Evolutionary conservation across 805 yeast species (phyloP), one percentile per base, ranked within the genome.

Genomic region (Candida nanaspora): DNA sequence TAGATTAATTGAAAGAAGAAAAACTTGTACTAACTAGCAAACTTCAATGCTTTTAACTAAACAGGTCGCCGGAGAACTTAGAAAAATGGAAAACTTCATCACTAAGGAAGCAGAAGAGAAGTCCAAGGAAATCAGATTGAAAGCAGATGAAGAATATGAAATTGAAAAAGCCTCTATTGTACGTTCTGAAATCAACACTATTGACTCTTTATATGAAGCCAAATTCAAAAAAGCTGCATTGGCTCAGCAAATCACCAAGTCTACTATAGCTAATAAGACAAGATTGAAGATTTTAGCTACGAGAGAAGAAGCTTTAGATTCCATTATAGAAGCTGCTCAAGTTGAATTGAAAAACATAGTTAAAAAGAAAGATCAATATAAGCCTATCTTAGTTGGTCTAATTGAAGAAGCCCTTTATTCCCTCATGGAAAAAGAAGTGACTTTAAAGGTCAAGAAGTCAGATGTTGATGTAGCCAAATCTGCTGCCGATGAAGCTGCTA

Each of bases 91-190:
- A 63, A 89, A 94, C 61, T 93, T 93, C 80, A 93, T 93, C 76
- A 86, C 84, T 69, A 93, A 91, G 77, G 99, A 93, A 70, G 99
- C 99, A 31, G 95, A 89, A 57, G 99, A 93, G 66, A 93, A 93
- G 70, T 96, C 98, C 51, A 86, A 86, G 63, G 99, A 93, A 67
- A 88, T 93, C 59, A 81, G 76, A 62, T 73, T 93, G 56, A 94
- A 93, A 72, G 96, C 98, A 34, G 96, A 94, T 62, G 98, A 93
- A 66, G 99, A 93, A 69, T 93, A 91, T 62, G 98, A 93, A 66
- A 89, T 93, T 56, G 98, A 93, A 63, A 93, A 93, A 73, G 91
- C 96, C 19, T 80, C 87, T 43, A 80, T 93, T 57, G 98, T 93
- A 44, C 86, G 98, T 58, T 75, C 87, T 13, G 98, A 93, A 67